These are phyloP conservation scores for Brassica incana DNA, from an alignment of 345 rosid species.

Conservation along the genomic window DNA sequence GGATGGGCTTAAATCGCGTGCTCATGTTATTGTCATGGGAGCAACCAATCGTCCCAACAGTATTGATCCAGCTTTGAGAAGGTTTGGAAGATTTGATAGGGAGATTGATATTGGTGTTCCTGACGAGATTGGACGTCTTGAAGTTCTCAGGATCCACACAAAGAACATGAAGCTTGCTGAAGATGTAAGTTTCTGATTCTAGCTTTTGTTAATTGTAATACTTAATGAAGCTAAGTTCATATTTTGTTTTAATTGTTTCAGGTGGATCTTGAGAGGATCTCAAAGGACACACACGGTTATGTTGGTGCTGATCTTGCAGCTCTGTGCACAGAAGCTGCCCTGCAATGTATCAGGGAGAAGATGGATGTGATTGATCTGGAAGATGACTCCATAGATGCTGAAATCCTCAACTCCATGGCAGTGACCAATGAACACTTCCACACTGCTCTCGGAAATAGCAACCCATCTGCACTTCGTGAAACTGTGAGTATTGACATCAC, in stretches of 20 bases:
- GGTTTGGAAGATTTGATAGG: conserved; percentile 95
- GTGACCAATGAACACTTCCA: conserved; percentile 91
- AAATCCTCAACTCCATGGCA: conserved; percentile 93
- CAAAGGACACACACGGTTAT: conserved; percentile 94
- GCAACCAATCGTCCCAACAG: conserved; percentile 99
- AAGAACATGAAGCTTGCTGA: conserved; percentile 98
- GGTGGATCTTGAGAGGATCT: conserved; percentile 93
- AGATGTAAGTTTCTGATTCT: conserved; percentile 48
- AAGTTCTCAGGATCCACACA: conserved; percentile 96
- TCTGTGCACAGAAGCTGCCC: conserved; percentile 94
- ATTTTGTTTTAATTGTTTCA: conserved; percentile 28
- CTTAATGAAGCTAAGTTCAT: not conserved
- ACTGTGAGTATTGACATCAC: conserved; percentile 54
- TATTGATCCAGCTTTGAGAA: conserved; percentile 89
- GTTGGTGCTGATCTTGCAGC: conserved; percentile 99
- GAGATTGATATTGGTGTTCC: conserved; percentile 98
- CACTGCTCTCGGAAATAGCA: conserved; percentile 89
- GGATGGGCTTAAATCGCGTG: conserved; percentile 95
- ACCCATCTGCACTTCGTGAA: conserved; percentile 87
- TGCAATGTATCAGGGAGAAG: conserved; percentile 97
- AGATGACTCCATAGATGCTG: conserved; percentile 97
- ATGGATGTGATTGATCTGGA: conserved; percentile 98
- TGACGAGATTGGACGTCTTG: conserved; percentile 96
- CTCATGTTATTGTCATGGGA: conserved; percentile 94
- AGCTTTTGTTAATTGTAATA: conserved; percentile 2